These are phyloP conservation scores for Kwoniella heveanensis DNA, from an alignment of 768 basidiomycete genomes.

Conservation along the genomic window DNA sequence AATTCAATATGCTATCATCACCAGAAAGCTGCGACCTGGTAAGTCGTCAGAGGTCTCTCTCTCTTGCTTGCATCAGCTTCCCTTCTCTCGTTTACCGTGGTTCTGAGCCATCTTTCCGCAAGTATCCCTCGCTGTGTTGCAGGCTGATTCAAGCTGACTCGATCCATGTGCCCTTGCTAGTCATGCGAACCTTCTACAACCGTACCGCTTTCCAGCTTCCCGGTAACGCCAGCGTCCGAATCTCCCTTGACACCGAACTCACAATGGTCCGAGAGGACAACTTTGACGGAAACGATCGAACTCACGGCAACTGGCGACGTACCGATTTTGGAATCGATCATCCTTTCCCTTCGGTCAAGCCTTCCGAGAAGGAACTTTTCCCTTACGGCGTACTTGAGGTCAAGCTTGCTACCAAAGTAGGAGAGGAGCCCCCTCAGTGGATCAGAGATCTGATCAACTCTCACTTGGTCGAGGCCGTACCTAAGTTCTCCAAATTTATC, in stretches of 20 bases:
- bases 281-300: constrained; percentile 80
- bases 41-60: constrained; percentile 46
- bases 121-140: too few species aligned
- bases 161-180: constrained; percentile 57
- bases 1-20: constrained; percentile 86
- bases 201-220: constrained; percentile 98
- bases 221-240: constrained; percentile 96
- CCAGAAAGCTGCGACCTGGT: constrained; percentile 81
- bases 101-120: too few species aligned
- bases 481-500: constrained; percentile 94
- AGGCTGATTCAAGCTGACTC: not conserved
- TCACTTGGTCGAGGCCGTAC: constrained; percentile 94
- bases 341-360: constrained; percentile 75
- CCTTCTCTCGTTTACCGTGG: too few species aligned
- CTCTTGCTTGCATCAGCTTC: too few species aligned
- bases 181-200: constrained; percentile 97
- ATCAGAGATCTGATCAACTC: constrained; percentile 93
- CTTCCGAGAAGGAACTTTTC: constrained; percentile 88
- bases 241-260: constrained; percentile 95
- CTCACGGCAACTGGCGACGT: constrained; percentile 88
- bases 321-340: constrained; percentile 89
- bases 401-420: constrained; percentile 93
- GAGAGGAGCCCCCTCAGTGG: constrained; percentile 95
- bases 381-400: constrained; percentile 97
- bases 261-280: constrained; percentile 94